Evolutionary conservation across 2,329 filamentous ascomycete genomes (phyloP), one percentile per base, ranked within the genome.

Genomic region (Curvularia sp.): DNA sequence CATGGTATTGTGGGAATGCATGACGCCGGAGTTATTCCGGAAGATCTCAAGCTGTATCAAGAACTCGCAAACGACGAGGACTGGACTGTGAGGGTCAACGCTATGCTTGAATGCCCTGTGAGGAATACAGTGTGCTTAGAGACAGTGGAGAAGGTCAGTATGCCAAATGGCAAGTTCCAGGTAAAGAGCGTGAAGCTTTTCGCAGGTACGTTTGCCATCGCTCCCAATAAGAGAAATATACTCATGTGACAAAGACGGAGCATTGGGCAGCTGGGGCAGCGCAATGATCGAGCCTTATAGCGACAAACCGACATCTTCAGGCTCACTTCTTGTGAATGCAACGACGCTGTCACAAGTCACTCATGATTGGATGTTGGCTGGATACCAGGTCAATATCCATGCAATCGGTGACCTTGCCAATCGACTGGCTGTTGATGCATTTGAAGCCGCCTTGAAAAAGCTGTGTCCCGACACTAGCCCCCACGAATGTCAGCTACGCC

Each of bases 341-440:
- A 84, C 83, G 0, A 81, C 83, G 3, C 78, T 91, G 52, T 82
- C 81, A 0, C 71, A 78, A 5, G 77, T 89, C 9, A 80, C 87
- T 2, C 77, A 75, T 10, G 74, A 83, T 28, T 91, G 88, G 88
- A 83, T 87, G 15, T 75, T 75, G 2, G 81, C 80, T 35, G 86
- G 86, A 12, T 90, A 83, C 66, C 88, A 91, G 70, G 87, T 91
- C 55, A 89, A 89, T 68, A 88, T 91, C 59, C 89, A 91, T 72
- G 88, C 88, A 48, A 91, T 91, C 57, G 89, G 89, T 8, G 89
- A 91, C 72, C 80, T 85, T 4, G 89, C 89, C 15, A 90, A 89
- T 70, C 83, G 88, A 26, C 79, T 86, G 31, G 86, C 87, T 55
- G 77, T 91, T 44, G 84, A 89, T 64, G 87, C 88, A 8, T 83